phyloP scores from a whole-genome alignment of 2,329 filamentous ascomycete species.

The Lecanoromycetidae sp. region DNA sequence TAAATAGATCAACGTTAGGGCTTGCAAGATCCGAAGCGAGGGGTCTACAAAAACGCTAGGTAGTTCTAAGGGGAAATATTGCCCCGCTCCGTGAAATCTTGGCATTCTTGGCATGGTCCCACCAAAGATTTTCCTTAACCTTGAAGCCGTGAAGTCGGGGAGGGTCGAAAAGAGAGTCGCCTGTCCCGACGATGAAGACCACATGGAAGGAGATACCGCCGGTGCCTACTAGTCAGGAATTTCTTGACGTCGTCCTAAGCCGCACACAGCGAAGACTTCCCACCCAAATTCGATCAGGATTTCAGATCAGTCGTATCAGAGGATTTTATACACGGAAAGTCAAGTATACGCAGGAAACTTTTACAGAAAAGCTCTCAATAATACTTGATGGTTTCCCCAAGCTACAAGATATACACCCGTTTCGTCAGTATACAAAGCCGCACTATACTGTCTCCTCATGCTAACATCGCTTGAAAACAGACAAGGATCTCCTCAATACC shows the following conservation, averaged over 20 bases:
- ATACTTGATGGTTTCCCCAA: slow-evolving; percentile 91
- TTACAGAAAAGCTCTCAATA: slow-evolving; percentile 79
- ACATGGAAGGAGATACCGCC: slow-evolving; percentile 52
- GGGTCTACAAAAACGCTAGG: no score
- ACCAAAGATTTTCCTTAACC: no score
- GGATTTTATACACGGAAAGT: slow-evolving; percentile 95
- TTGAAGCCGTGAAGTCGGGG: no score
- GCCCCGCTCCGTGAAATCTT: no score
- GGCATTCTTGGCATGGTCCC: no score
- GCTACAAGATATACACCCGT: slow-evolving; percentile 87
- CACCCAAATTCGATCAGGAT: slow-evolving; percentile 89
- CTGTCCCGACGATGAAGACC: slow-evolving; percentile 8
- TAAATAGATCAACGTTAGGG: no score
- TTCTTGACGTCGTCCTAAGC: slow-evolving; percentile 92
- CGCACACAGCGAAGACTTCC: slow-evolving; percentile 85
- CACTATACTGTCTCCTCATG: no score
- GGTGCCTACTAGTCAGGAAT: slow-evolving; percentile 86
- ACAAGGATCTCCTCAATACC: slow-evolving; percentile 85
- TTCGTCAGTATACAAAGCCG: no score
- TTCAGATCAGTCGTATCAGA: slow-evolving; percentile 89
- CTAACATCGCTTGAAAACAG: slow-evolving; percentile 23
- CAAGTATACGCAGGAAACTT: slow-evolving; percentile 96
- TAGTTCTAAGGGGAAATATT: no score
- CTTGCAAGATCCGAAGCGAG: no score
- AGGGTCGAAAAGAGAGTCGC: no score